These are phyloP conservation scores for Pythium rishiriense DNA, from an alignment of 352 stramenopile species.

Conservation along the genomic window DNA sequence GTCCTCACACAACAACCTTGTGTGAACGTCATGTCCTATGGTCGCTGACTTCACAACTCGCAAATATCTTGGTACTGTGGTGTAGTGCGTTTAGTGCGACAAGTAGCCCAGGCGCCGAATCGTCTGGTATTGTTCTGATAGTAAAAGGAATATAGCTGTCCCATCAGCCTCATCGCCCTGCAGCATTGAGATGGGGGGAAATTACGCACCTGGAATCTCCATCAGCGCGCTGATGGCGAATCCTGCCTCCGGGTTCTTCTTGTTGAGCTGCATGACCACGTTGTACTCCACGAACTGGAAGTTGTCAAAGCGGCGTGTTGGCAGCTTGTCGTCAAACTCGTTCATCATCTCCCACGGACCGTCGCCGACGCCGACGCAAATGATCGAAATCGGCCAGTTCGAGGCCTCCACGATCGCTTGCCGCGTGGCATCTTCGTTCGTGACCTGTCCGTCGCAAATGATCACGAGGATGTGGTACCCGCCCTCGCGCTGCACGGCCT, in stretches of 20 bases:
- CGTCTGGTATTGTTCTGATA: conserved; percentile 36
- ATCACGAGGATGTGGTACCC: conserved; percentile 83
- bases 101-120: conserved; percentile 25
- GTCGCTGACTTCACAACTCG: too few relatives aligned
- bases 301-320: conserved; percentile 73
- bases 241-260: conserved; percentile 60
- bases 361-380: conserved; percentile 75
- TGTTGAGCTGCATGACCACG: conserved; percentile 61
- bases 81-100: conserved; percentile 16
- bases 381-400: conserved; percentile 62
- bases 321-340: conserved; percentile 71
- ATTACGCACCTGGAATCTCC: conserved; percentile 69
- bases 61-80: too few relatives aligned
- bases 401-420: conserved; percentile 69
- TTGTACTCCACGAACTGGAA: conserved; percentile 85
- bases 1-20: too few relatives aligned
- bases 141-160: not conserved
- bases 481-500: conserved; percentile 35
- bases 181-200: not conserved
- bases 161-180: not conserved
- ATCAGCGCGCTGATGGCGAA: conserved; percentile 76
- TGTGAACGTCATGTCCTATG: too few relatives aligned
- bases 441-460: conserved; percentile 66
- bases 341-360: conserved; percentile 81
- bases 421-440: conserved; percentile 52